Base-by-base conservation (phyloP, 257 asterid genomes). In the Salvia hispanica region DNA sequence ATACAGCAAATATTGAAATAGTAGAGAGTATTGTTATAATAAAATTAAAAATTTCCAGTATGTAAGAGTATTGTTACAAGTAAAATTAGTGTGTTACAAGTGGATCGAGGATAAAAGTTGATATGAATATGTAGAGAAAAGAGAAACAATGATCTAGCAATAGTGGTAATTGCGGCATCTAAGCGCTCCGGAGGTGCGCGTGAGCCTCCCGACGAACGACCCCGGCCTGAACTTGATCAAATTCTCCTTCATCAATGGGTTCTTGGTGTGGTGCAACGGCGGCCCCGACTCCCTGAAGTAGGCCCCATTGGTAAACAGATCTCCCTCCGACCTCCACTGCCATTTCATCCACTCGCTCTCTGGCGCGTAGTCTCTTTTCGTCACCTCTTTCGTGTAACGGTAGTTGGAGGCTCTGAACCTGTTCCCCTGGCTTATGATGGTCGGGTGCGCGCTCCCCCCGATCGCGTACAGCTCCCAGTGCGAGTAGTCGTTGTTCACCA, bases 361-460 rank as follows among this genome's bases (percentile, higher is more conserved):
- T 2, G 71, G 2, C 4, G 89, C 84, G 4, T 83, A 76, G 33
- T 84, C 86, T 55, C 89, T 76, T 81, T 81, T 83, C 0, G 89
- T 84, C 67, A 83, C 88, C 86, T 91, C 85, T 69, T 88, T 91
- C 1, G 85, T 77, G 80, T 75, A 77, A 2, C 67, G 75, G 56
- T 81, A 71, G 34, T 79, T 58, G 0, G 91, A 69, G 66, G 96
- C 93, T 67, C 74, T 82, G 84, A 88, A 91, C 2, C 96, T 78
- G 70, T 91, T 91, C 18, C 97, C 97, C 74, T 88, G 96, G 90
- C 97, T 91, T 43, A 91, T 67, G 39, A 91, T 91, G 62, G 93
- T 88, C 25, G 97, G 97, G 69, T 89, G 89, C 0, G 95, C 83
- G 33, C 95, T 91, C 0, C 97, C 96, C 0, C 97, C 96, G 39